These are phyloP conservation scores for Nitzschia palea DNA, from an alignment of 108 stramenopile genomes.

Conservation along the genomic window DNA sequence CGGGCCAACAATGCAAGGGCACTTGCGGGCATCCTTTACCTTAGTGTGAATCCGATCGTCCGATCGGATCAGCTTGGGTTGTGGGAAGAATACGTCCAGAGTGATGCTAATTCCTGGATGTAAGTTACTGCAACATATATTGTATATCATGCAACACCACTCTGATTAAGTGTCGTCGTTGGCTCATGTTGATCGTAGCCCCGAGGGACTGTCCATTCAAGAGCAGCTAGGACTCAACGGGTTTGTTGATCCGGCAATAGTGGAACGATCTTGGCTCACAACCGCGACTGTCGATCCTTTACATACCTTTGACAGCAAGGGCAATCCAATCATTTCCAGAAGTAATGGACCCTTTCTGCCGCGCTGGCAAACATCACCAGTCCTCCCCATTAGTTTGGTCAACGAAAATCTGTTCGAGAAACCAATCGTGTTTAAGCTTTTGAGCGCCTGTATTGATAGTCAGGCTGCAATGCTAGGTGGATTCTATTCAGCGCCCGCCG, in stretches of 20 bases:
- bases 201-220: background rate
- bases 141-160: background rate
- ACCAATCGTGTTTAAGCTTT: background rate
- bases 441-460: background rate
- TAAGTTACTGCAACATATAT: slow-evolving; percentile 4
- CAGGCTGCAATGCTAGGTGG: slow-evolving; percentile 3
- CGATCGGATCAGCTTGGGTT: background rate
- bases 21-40: background rate
- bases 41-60: slow-evolving; percentile 11
- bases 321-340: background rate
- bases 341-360: slow-evolving; percentile 3
- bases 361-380: slow-evolving; percentile 10
- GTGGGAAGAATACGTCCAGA: slow-evolving; percentile 11
- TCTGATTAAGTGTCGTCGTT: background rate
- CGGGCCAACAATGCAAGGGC: slow-evolving; percentile 1
- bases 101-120: slow-evolving; percentile 17
- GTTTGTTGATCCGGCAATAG: background rate
- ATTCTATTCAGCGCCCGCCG: slow-evolving; percentile 7
- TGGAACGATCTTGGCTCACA: slow-evolving; percentile 3
- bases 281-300: background rate
- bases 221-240: background rate
- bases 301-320: background rate
- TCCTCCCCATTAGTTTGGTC: background rate
- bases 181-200: background rate
- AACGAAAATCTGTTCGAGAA: slow-evolving; percentile 8